Evolutionary conservation across 345 rosid genomes (phyloP), one percentile per base, ranked within the genome.

Genomic region (Erucastrum elatum): DNA sequence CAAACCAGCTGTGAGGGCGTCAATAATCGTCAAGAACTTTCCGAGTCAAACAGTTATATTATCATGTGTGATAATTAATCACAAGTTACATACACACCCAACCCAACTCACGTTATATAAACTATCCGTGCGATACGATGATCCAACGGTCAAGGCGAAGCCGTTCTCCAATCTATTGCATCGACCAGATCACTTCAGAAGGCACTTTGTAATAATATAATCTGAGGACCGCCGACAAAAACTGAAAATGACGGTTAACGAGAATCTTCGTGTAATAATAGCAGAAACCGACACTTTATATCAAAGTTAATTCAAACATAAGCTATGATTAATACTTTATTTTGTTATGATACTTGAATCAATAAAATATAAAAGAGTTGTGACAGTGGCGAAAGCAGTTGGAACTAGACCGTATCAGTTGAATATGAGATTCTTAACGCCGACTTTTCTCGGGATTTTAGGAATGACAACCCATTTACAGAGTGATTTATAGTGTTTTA

Each of bases 231-330:
- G 76, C 80, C 83, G 83, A 80, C 80, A 75, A 70, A 53, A 80
- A 80, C 72, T 75, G 76, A 75, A 80, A 80, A 75, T 75, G 83
- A 80, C 83, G 83, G 83, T 80, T 70, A 75, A 70, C 53, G 72
- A 70, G 83, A 75, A 70, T 80, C 76, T 75, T 75, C 72, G 58
- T 80, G 27, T 80, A 80, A 80, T 80, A 75, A 70, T 75, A 64
- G 75, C 5, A 70, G 66, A 80, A 76, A 81, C 84, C 84, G 81
- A 81, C 84, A 76, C 81, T 81, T 76, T 2, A 66, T 76, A 68
- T 81, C 70, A 76, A 81, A 81, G 84, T 81, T 67, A 71, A 27
- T 39, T 76, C 70, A 81, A 76, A 81, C 81, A 76, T 81, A 81
- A 81, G 81, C 39, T 76, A 81, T 67, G 74, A 70, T 80, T 64